Evolutionary conservation across 2,329 filamentous ascomycete species (phyloP).

Genomic region (Magnaporthiopsis poae): DNA sequence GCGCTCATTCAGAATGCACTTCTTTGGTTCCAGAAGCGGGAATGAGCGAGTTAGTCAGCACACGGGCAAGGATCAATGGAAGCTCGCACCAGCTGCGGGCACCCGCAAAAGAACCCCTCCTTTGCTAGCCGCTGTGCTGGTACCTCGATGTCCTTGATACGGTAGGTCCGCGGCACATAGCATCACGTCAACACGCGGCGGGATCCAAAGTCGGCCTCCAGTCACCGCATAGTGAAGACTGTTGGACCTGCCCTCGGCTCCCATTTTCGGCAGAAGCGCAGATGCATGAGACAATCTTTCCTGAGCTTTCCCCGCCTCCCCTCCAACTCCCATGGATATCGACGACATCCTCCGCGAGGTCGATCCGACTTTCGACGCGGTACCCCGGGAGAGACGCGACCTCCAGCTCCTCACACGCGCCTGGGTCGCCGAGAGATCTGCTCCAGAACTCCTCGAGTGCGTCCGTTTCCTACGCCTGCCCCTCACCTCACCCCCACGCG

Average conservation of each 20-base stretch:
- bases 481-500: neutral
- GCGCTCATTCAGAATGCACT: too few species aligned
- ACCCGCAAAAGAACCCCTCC: neutral
- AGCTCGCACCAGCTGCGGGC: neutral
- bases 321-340: conserved; percentile 52
- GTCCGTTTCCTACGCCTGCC: conserved; percentile 13
- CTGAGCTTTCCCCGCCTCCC: neutral
- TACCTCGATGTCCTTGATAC: neutral
- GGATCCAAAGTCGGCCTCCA: neutral
- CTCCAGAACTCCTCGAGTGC: conserved; percentile 79
- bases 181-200: neutral
- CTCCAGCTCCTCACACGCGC: conserved; percentile 80
- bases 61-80: neutral
- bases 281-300: neutral
- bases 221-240: neutral
- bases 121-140: too few species aligned
- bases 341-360: conserved; percentile 70
- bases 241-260: neutral
- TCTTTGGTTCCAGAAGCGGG: neutral
- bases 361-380: conserved; percentile 46
- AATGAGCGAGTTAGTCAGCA: neutral
- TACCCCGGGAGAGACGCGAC: conserved; percentile 57
- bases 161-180: neutral
- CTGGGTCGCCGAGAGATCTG: conserved; percentile 85
- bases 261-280: neutral